Base-by-base conservation (phyloP, 148 eudicot species). In the Simmondsia chinensis region DNA sequence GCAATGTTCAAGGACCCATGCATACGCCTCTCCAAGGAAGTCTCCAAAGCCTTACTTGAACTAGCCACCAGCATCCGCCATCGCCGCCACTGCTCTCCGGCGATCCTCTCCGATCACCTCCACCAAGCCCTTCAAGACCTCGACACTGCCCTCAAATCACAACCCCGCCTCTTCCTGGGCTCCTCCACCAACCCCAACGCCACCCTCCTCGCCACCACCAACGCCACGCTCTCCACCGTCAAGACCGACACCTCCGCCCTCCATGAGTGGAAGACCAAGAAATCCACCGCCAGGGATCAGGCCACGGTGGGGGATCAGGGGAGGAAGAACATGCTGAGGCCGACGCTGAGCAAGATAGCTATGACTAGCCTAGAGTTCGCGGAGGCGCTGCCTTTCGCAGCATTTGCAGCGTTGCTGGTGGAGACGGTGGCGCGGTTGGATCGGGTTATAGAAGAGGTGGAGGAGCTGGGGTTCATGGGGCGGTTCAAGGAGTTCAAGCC, bases 321-420 rank as follows among this genome's bases (percentile, higher is more conserved):
- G 7, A 48, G 43, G 40, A 69, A 48, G 52, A n/a, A n/a, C n/a
- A 56, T 47, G 55, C 52, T 82, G 26, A 65, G 82, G 59, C 85
- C 96, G 0, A 74, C 87, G 3, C 28, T 69, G 31, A 87, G 96
- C 48, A 87, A 79, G 71, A 61, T 82, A 12, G 68, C 78, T 0
- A 65, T 67, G 22, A 79, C 78, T 5, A 82, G 94, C 59, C 68
- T 87, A 1, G 94, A 87, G 69, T 87, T 91, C 43, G 80, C 97
- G 0, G 97, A 91, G 65, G 95, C 97, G n/a, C 79, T 91, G 8
- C 97, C 97, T 1, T 85, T 91, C 22, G 94, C 97, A 1, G 97
- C 97, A 0, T 91, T 91, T 50, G 95, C 94, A 25, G 79, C 97
- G 21, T 30, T 85, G 67, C 52, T 91, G 4, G 88, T 91, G 48